Base-by-base conservation (phyloP, 2,329 filamentous ascomycete species). In the Stachybotrys elegans region DNA sequence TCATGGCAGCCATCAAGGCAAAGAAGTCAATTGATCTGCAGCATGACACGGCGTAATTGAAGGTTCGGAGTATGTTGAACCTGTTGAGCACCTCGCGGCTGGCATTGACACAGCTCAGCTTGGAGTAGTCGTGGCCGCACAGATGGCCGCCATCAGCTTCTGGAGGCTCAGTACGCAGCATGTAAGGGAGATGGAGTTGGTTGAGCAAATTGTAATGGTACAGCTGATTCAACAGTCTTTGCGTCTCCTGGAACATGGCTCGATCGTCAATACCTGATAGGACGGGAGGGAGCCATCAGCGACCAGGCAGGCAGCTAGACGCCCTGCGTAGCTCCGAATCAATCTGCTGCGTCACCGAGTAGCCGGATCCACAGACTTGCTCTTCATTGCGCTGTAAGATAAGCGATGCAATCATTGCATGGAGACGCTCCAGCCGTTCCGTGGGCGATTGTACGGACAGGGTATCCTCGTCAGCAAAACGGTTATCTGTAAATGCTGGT, bases 381-480 rank as follows among this genome's bases (percentile, higher is more conserved):
- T 45, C 43, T 27, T 63, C 56, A 43, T 68, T 67, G 9, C 67
- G 64, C 40, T 65, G 56, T 1, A 71, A 48, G 12, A 75, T 68
- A 4, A 55, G 57, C 8, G 51, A 59, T 5, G 61, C 60, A 13
- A 68, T 56, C 14, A 56, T 52, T 16, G 49, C 53, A 12, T 65
- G 55, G 27, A 60, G 46, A 1, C 61, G 56, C 36, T 65, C 60
- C n/a, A 70, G 50, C 5, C 51, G 47, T 1, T 57, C 58, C 6
- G 57, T 35, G 6, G 62, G 55, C 6, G 54, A 49, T 21, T 59
- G 58, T 0, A 48, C 25, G 6, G 42, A 46, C 6, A 62, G 44
- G 22, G 23, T 36, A 22, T 22, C 41, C n/a, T 49, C 46, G 6
- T 48, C 23, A 22, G 49, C 48, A 35, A 62, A 56, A 16, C 36